A percentile compares a stretch with the other conserved stretches of the same genome.
Conservation (phyloP, 1,139 yeast genomes). For the Pneumocystis jirovecii region DNA sequence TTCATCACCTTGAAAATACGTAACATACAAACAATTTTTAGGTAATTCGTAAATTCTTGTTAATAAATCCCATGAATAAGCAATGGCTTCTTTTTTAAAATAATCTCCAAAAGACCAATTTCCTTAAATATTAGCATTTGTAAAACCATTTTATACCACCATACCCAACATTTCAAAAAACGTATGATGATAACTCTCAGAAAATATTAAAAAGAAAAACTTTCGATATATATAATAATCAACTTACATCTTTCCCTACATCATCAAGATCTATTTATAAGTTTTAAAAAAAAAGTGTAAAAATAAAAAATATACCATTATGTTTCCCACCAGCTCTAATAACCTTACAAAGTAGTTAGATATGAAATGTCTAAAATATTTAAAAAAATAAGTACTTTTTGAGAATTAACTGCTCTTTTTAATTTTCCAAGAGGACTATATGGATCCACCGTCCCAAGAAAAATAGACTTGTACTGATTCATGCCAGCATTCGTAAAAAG, state of each 20-base stretch:
- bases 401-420: conserved; percentile 87
- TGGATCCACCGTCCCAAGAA: conserved; percentile 93
- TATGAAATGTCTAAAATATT: not conserved
- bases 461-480: conserved; percentile 93
- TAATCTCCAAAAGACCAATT: conserved; percentile 99
- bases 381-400: conserved; percentile 31
- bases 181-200: conserved; percentile 68
- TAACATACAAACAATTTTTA: conserved; percentile 69
- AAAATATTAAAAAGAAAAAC: not conserved
- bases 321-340: conserved; percentile 99
- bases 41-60: conserved; percentile 71
- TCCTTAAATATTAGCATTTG: conserved; percentile 6
- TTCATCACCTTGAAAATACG: conserved; percentile 89
- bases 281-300: conserved; percentile 1
- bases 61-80: conserved; percentile 78
- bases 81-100: conserved; percentile 84
- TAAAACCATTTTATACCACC: not conserved
- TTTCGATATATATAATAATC: conserved; percentile 25
- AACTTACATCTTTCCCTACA: conserved; percentile 63
- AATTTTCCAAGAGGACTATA: conserved; percentile 68
- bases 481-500: conserved; percentile 13
- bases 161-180: conserved; percentile 93
- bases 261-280: conserved; percentile 59
- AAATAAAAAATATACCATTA: conserved; percentile 33
- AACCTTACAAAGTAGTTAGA: conserved; percentile 32